Evolutionary conservation across 176 grass and related monocot species (phyloP), one percentile per base, ranked within the genome.

Genomic region (Rhipidocladum racemiflorum): DNA sequence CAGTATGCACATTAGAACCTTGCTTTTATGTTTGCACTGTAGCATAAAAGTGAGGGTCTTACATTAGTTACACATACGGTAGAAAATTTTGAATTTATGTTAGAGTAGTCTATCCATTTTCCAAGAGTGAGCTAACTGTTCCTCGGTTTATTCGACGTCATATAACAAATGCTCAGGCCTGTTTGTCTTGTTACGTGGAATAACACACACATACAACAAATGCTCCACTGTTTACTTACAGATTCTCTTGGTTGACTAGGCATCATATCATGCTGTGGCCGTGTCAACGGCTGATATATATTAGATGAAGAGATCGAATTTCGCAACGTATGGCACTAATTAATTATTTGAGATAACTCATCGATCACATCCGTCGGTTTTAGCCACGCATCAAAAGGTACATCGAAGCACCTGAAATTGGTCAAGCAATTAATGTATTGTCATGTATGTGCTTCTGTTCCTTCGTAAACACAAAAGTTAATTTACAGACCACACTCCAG

Each of bases 321-420:
- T 66, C 77, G 9, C 5, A 63, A 25, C 27, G 5, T 30, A 18
- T 32, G 21, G 9, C 24, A 18, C 59, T 68, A 34, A 80, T 67
- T 68, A 34, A 80, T 67, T 40, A n/a, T 8, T 54, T 54, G 7
- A 49, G 6, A 40, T 68, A 20, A 67, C 65, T 15, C 21, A 9
- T 24, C 42, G 28, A 34, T 69, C 79, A 70, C 68, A 60, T 81
- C 79, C 50, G 70, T 42, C 36, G 13, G 21, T 81, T 70, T 56
- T 81, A 50, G 57, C 24, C 57, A 61, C 24, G 25, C 57, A 29
- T 61, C 35, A 21, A 84, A 76, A 67, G 49, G 38, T 43, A 27
- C 23, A 45, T 9, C 23, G 23, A 55, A 64, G 32, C n/a, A 81
- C 42, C 38, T 30, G 10, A 81, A 59, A 69, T 39, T 32, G 23